phyloP scores from a whole-genome alignment of 306 rosid genomes.

The Comarum palustre region DNA sequence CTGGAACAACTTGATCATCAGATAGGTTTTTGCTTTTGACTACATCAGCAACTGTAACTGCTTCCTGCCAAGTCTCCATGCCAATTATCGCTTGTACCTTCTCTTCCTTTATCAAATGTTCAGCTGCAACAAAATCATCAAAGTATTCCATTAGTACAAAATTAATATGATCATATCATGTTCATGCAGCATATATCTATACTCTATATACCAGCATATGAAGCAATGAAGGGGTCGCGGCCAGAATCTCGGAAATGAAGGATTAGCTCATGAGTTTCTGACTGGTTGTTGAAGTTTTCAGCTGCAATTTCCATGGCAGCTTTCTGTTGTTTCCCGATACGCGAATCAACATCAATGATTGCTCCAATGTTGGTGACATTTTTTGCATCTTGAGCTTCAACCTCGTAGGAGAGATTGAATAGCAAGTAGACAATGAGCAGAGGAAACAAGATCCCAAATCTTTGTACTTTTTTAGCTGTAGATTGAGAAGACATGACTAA shows the following conservation, averaged over 20 bases:
- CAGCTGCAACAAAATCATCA: slow-evolving; percentile 15
- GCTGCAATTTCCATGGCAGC: slow-evolving; percentile 46
- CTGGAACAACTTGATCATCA: slow-evolving; percentile 19
- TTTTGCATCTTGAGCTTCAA: not conserved
- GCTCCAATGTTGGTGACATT: slow-evolving; percentile 28
- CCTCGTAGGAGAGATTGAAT: too few relatives aligned
- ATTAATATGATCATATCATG: not conserved
- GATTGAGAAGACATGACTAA: slow-evolving; percentile 7
- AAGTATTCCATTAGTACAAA: not conserved
- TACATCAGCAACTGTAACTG: not conserved
- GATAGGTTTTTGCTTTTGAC: slow-evolving; percentile 14
- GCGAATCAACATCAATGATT: slow-evolving; percentile 39
- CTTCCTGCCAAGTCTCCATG: slow-evolving; percentile 30
- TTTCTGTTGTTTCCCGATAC: slow-evolving; percentile 42
- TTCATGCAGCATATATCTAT: not conserved
- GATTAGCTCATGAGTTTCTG: slow-evolving; percentile 9
- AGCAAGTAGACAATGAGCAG: too few relatives aligned
- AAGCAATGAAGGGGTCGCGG: slow-evolving; percentile 11
- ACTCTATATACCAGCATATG: slow-evolving; percentile 17
- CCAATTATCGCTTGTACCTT: slow-evolving; percentile 23
- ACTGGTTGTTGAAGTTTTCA: slow-evolving; percentile 26
- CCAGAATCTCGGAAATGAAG: slow-evolving; percentile 16
- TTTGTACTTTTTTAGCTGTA: too few relatives aligned
- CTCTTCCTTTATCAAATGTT: slow-evolving; percentile 22
- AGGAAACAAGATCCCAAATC: too few relatives aligned